Evolutionary conservation across 805 yeast genomes (phyloP).

Genomic region (Candida schatavii): DNA sequence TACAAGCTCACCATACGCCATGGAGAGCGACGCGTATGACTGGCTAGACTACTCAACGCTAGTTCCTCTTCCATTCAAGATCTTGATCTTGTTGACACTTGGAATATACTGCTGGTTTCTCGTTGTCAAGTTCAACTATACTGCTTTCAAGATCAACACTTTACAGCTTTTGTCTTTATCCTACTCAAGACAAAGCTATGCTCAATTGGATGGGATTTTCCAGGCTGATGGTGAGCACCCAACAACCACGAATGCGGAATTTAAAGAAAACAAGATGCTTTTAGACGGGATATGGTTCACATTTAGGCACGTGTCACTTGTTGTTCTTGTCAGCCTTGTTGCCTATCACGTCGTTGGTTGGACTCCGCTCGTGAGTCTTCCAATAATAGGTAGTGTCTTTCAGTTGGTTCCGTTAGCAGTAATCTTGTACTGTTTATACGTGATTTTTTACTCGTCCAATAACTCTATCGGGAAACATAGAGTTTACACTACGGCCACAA

Average conservation of each 20-base stretch:
- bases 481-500: slow-evolving; percentile 45
- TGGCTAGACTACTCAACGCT: slow-evolving; percentile 1
- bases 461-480: slow-evolving; percentile 38
- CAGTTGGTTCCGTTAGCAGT: slow-evolving; percentile 34
- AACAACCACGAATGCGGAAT: slow-evolving; percentile 27
- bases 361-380: slow-evolving; percentile 10
- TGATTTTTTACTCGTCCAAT: slow-evolving; percentile 32
- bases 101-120: slow-evolving; percentile 56
- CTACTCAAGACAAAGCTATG: slow-evolving; percentile 36
- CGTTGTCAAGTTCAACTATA: slow-evolving; percentile 38
- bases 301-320: slow-evolving; percentile 23
- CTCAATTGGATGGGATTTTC: slow-evolving; percentile 17
- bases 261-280: slow-evolving; percentile 27
- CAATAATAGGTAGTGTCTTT: slow-evolving; percentile 6
- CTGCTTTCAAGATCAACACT: slow-evolving; percentile 42
- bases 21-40: neutral
- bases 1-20: too few relatives aligned
- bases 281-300: slow-evolving; percentile 34
- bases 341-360: slow-evolving; percentile 22
- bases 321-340: slow-evolving; percentile 12
- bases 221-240: slow-evolving; percentile 31
- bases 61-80: slow-evolving; percentile 42
- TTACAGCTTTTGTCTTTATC: slow-evolving; percentile 41
- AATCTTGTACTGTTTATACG: slow-evolving; percentile 29
- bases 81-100: slow-evolving; percentile 45